Evolutionary conservation across 23 red algal species (phyloP).

Genomic region (Pyropia yezoensis): DNA sequence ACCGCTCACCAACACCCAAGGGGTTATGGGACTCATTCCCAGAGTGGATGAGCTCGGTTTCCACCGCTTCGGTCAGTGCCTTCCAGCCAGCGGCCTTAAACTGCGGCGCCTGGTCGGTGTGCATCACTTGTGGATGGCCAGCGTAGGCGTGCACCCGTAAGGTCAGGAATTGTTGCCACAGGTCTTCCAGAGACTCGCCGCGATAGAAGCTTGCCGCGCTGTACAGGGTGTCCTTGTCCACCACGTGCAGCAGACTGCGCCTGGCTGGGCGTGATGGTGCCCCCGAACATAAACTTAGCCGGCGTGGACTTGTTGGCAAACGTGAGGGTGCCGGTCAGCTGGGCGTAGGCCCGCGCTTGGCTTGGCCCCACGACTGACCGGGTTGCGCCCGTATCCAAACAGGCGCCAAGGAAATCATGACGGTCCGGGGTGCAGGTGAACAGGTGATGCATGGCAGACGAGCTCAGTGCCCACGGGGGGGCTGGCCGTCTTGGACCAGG

Average conservation of each 20-base stretch:
- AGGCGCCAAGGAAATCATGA: not conserved
- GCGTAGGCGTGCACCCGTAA: not conserved
- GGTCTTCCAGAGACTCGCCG: not conserved
- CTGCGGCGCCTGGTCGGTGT: no score
- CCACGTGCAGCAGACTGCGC: not conserved
- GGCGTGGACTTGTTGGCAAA: conserved; percentile 1
- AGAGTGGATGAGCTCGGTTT: not conserved
- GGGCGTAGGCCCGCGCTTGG: not conserved
- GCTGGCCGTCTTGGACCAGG: no score
- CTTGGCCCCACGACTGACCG: not conserved
- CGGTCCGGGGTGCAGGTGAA: no score
- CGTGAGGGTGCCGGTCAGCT: no score
- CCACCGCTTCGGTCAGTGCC: not conserved
- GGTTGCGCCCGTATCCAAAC: conserved; percentile 6
- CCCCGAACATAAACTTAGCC: not conserved
- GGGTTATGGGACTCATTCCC: conserved; percentile 17
- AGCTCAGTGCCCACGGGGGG: no score
- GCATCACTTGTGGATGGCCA: not conserved
- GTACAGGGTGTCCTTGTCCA: no score
- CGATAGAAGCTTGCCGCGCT: not conserved
- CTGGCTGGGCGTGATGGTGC: not conserved
- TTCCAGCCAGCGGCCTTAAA: not conserved
- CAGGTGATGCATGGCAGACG: no score
- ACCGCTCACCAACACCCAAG: conserved; percentile 13
- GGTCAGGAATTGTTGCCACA: not conserved